Base-by-base conservation (phyloP, 306 rosid genomes). In the Castanospermum australe region DNA sequence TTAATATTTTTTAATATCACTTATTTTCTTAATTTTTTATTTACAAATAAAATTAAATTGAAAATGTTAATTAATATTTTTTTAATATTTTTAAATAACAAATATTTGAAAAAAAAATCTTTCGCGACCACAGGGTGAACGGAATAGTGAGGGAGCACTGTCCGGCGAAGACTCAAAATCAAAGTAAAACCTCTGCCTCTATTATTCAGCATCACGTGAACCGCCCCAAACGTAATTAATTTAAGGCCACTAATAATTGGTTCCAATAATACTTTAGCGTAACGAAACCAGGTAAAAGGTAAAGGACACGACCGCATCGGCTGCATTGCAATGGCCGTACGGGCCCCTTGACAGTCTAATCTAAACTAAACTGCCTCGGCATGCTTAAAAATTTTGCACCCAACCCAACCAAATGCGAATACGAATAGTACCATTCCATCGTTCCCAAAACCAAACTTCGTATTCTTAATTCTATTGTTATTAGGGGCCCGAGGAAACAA, bases 401-500 rank as follows among this genome's bases (percentile, higher is more conserved):
- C 12, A 41, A 74, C 20, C 57, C n/a, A n/a, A n/a, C n/a, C n/a
- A n/a, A 42, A 28, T 74, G 41, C 69, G 22, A 25, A 32, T 62
- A 25, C 59, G 11, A 62, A 13, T 11, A 1, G 62, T 32, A 21
- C 38, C 30, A 62, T 76, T 33, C 64, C 14, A 61, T 48, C 47
- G 41, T 41, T 67, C 57, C 35, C 0, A 15, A 55, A 77, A 24
- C 21, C 1, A 44, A 21, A 33, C 60, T 25, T 67, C 47, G 22
- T 12, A 57, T 67, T 55, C 2, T 77, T 33, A 77, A 77, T 63
- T 61, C 3, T 4, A 65, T 72, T 18, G 20, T 61, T 66, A 81
- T 87, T 87, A 82, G 94, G 94, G 92, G 92, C 94, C 94, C 92
- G 92, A 90, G 94, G 86, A 78, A 81, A 54, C 42, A 67, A 64